Base-by-base conservation (phyloP, 164 flowering plant genomes). In the Vitis cinerea region DNA sequence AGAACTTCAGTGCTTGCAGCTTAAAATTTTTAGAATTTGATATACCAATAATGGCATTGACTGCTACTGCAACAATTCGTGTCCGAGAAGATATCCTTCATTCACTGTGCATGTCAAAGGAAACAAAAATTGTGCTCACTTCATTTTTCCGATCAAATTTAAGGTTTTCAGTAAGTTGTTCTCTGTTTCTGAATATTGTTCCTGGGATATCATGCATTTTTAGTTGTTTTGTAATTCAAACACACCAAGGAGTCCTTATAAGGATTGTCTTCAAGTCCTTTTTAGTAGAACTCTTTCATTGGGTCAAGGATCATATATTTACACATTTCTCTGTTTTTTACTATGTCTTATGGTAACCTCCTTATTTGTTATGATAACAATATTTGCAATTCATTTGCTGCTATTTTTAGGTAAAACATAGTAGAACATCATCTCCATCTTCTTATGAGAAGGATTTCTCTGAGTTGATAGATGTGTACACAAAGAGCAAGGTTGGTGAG, bases 31-130 rank as follows among this genome's bases (percentile, higher is more conserved):
- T 91, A 48, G 76, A 85, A 69, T 83, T 47, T 74, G 89, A 91
- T 76, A 81, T 94, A 56, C 97, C 98, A 19, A 59, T 94, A 72
- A 94, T 94, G 98, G 98, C 97, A 58, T 82, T 94, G 87, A 94
- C 97, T 74, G 98, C 98, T 61, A 92, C 98, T 77, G 98, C 98
- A 71, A 92, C 98, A 23, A 60, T 68, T 71, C 79, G 65, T 62
- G 98, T 92, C 68, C 89, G 89, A 61, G 88, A 86, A 72, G 98
- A 94, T 79, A 88, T 94, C 68, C 74, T 87, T 19, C 62, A 86
- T 74, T 85, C 92, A 29, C 74, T 94, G 37, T n/a, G 70, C 80
- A 88, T 94, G 97, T 86, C 92, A 11, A 77, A 79, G 64, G 89
- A 82, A 60, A 80, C 92, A 75, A 88, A 86, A 71, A 71, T 85